Percentiles rank a stretch among this genome's conserved stretches.
These are phyloP conservation scores for Deuterostichococcus epilithicus DNA, from an alignment of 139 green algal genomes.

Conservation along the genomic window DNA sequence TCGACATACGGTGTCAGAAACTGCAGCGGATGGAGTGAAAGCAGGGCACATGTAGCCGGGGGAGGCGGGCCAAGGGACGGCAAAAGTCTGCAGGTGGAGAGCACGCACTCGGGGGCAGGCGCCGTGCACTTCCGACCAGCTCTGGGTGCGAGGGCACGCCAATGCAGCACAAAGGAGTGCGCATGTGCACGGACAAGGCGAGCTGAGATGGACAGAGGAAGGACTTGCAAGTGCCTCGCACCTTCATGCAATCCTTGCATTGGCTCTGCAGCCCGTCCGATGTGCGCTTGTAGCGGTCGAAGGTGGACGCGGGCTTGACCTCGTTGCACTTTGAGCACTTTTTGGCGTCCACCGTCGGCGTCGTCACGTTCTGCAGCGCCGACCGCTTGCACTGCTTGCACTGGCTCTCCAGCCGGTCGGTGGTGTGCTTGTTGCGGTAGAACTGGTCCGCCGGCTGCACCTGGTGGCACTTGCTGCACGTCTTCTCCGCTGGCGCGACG, in stretches of 20 bases:
- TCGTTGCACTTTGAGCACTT: not conserved
- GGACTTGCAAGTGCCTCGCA: not conserved
- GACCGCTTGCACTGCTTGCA: not conserved
- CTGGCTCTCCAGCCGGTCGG: not conserved
- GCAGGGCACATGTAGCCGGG: no score
- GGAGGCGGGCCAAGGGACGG: no score
- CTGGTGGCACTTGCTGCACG: not conserved
- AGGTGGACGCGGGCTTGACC: not conserved
- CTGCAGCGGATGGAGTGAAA: no score
- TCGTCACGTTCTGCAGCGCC: conserved; percentile 1
- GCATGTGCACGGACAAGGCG: not conserved
- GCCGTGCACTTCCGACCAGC: no score
- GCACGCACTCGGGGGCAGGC: no score
- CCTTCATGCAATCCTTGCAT: not conserved
- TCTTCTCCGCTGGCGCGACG: not conserved
- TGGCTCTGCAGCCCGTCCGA: not conserved
- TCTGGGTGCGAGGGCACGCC: not conserved
- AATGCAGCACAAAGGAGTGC: not conserved
- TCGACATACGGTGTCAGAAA: no score
- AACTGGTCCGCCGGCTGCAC: not conserved
- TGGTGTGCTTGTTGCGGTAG: not conserved
- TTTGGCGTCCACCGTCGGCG: not conserved
- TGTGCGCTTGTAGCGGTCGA: not conserved
- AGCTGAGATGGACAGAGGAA: not conserved
- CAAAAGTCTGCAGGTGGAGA: no score